A percentile compares a stretch with the other conserved stretches of the same genome.
Conservation (phyloP, 441 rosid species). For the Erodium moschatum region DNA sequence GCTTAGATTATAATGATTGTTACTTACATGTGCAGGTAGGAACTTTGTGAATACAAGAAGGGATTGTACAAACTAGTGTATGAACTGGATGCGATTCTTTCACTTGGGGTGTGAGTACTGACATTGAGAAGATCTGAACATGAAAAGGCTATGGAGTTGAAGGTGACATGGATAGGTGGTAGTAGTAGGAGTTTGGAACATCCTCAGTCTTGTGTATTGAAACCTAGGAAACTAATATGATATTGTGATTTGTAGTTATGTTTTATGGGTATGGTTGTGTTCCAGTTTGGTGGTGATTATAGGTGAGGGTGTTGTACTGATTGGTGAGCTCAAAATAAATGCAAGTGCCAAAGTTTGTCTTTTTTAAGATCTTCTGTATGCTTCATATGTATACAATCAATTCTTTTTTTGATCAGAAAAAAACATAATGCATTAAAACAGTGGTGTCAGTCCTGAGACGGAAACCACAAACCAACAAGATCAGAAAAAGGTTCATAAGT, state of each 20-base stretch:
- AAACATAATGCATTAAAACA: no score
- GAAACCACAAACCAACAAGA: no score
- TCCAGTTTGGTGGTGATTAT: neutral
- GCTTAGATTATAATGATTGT: neutral
- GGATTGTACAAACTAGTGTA: conserved; percentile 22
- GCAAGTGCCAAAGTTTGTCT: neutral
- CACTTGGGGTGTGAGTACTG: conserved; percentile 14
- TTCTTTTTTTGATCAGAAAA: no score
- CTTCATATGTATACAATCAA: neutral
- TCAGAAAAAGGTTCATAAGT: no score
- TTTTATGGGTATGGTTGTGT: neutral
- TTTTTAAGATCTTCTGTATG: neutral
- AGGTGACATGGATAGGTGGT: neutral
- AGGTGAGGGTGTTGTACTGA: neutral
- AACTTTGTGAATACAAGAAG: conserved; percentile 44
- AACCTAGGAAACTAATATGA: neutral
- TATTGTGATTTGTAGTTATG: neutral
- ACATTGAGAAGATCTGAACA: neutral
- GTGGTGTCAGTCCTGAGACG: no score
- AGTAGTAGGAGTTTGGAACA: neutral
- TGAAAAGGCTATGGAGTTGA: conserved; percentile 17
- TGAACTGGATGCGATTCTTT: neutral
- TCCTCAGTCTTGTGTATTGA: conserved; percentile 2
- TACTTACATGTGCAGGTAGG: conserved; percentile 22
- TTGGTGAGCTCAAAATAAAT: neutral